Conservation (phyloP, 768 basidiomycete species). For the Strobilomyces confusus region DNA sequence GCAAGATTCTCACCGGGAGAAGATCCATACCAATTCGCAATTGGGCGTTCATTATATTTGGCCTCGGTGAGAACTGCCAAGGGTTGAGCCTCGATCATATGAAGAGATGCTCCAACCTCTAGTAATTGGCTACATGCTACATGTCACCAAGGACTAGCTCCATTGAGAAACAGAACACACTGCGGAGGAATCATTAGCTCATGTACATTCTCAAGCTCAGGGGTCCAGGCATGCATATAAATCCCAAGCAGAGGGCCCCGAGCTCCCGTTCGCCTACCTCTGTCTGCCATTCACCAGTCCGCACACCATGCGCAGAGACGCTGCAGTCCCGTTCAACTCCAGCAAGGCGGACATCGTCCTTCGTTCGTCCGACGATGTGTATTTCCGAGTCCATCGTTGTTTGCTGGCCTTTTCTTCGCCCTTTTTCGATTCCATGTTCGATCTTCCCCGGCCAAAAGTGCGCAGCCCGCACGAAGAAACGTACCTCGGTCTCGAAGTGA, state of each 20-base stretch:
- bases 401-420: conserved; percentile 27
- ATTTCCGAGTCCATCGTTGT: conserved; percentile 25
- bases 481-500: conserved; percentile 16
- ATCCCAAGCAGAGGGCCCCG: neutral
- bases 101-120: neutral
- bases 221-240: conserved; percentile 5
- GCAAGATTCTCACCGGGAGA: conserved; percentile 7
- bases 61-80: conserved; percentile 4
- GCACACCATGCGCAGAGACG: conserved; percentile 19
- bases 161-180: neutral
- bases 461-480: conserved; percentile 12
- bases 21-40: neutral
- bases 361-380: conserved; percentile 43
- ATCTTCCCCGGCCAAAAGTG: conserved; percentile 23
- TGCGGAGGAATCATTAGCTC: neutral
- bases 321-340: conserved; percentile 42
- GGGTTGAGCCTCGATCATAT: neutral
- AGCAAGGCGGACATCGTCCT: conserved; percentile 47
- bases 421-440: conserved; percentile 32
- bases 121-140: neutral
- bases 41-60: neutral
- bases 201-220: conserved; percentile 6
- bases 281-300: neutral
- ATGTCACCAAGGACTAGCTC: neutral
- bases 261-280: neutral